Percentiles rank a stretch among this genome's conserved stretches.
Conservation (phyloP, 1,139 yeast genomes). For the Taphrina betulina region DNA sequence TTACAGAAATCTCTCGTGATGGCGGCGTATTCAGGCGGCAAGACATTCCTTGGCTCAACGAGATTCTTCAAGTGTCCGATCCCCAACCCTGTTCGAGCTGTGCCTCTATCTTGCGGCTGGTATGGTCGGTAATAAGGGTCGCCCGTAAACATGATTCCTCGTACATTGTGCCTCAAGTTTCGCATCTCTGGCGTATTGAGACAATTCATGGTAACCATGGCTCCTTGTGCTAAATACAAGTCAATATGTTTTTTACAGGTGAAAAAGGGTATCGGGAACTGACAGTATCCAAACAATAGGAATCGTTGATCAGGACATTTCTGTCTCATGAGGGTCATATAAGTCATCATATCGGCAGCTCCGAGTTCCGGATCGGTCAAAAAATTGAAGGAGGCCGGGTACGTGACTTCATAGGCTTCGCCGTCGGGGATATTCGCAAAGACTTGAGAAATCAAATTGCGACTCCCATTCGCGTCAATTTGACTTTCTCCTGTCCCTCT, state of each 20-base stretch:
- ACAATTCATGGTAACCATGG: constrained; percentile 22
- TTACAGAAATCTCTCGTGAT: constrained; percentile 20
- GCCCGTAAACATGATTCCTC: constrained; percentile 7
- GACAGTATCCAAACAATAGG: constrained; percentile 19
- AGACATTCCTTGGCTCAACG: neutral
- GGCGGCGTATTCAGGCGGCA: constrained; percentile 4
- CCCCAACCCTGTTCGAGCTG: constrained; percentile 15
- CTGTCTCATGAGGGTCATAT: constrained; percentile 2
- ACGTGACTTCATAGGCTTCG: constrained; percentile 15
- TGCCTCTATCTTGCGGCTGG: constrained; percentile 17
- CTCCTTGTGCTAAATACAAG: constrained; percentile 12
- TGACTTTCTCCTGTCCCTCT: constrained; percentile 25
- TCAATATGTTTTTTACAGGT: neutral
- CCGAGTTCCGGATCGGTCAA: constrained; percentile 20
- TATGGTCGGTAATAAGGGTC: constrained; percentile 8
- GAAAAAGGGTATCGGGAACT: neutral
- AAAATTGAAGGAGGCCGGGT: constrained; percentile 17
- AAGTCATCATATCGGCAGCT: constrained; percentile 8
- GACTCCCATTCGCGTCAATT: constrained; percentile 17
- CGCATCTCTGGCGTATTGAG: neutral
- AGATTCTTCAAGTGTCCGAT: constrained; percentile 13
- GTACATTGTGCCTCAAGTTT: neutral
- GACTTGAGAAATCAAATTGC: constrained; percentile 4
- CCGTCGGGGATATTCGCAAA: constrained; percentile 17
- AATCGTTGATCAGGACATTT: constrained; percentile 15